Evolutionary conservation across 2,329 filamentous ascomycete species (phyloP), one percentile per base, ranked within the genome.

Genomic region (Penicillium sp.): DNA sequence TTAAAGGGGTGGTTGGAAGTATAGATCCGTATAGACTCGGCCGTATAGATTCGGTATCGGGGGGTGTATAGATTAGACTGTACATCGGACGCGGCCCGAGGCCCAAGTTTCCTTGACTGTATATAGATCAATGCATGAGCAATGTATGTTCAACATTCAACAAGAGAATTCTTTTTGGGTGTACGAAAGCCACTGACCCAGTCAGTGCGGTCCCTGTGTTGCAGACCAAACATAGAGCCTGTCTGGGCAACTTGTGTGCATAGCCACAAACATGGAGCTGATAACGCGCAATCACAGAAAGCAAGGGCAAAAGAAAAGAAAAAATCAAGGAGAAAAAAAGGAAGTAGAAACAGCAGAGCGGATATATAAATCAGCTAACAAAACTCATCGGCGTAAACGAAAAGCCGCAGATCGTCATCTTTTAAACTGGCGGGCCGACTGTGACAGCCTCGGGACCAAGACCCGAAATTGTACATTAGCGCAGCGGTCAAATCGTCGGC

Each of bases 391-490:
- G 47, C 51, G 35, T 50, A 50, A 56, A 58, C 10, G 35, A 47
- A 55, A 25, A 49, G 48, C 48, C 50, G 45, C 42, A 49, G 44
- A 28, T 16, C 27, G 14, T 22, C 20, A 22, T 43, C 25, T 44
- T 48, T 51, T 18, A 30, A 38, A 18, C 30, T 48, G 36, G 22
- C 33, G 54, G 27, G 33, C 40, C 38, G 44, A 47, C 25, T 46
- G 55, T 53, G 50, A 53, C 35, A 52, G 31, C 30, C 30, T 48
- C 54, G 50, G 50, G 44, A 43, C 39, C 11, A 43, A 33, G 44
- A 46, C 44, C 57, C 56, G 57, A 48, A 48, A 46, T 31, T 46
- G 38, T 48, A 31, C 49, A 46, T 44, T 45, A 47, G 49, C 43
- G 45, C 39, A 27, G 8, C 25, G 45, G 46, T 39, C n/a, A 46